Base-by-base conservation (phyloP, 495 filamentous ascomycete species). In the Apiosordaria backusii region DNA sequence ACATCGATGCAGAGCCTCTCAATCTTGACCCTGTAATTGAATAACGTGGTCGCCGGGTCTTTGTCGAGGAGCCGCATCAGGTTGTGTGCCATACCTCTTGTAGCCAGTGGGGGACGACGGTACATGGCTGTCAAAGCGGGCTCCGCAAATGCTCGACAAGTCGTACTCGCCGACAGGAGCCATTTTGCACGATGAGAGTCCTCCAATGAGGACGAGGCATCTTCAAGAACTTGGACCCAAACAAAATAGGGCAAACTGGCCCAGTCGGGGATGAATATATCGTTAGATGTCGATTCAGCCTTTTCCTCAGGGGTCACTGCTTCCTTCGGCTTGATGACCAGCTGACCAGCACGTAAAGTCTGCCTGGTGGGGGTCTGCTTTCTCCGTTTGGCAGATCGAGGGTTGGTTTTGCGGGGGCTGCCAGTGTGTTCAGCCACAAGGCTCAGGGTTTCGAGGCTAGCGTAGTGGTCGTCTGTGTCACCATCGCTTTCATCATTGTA, bases 81-180 rank as follows among this genome's bases (percentile, higher is more conserved):
- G 25, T 66, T 66, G 57, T 82, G 78, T 1, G 69, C 82, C 75
- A 75, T 87, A 77, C 23, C 77, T 77, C 67, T 84, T 79, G 57
- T 80, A 66, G 63, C 82, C 78, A 69, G 75, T 0, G 90, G 88
- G 0, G 92, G 92, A 3, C 82, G 84, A 40, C 85, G 77, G 73
- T 93, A 95, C 4, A 95, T 80, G 15, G 84, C 88, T 16, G 89
- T 86, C 19, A 97, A 76, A 6, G 92, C 90, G 4, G 92, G 89
- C 68, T 93, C 89, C 5, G 84, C 76, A 64, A 93, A 93, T 4
- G 80, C 75, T 52, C 82, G 84, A 65, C 91, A 93, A 16, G 87
- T 72, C 10, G 83, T 74, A 13, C 89, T 86, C 19, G 86, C 76
- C 23, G 83, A 77, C 3, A 89, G 62, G 15, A 96, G 84, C 86